Base-by-base conservation (phyloP, 75 land plant species). In the Picea glauca region DNA sequence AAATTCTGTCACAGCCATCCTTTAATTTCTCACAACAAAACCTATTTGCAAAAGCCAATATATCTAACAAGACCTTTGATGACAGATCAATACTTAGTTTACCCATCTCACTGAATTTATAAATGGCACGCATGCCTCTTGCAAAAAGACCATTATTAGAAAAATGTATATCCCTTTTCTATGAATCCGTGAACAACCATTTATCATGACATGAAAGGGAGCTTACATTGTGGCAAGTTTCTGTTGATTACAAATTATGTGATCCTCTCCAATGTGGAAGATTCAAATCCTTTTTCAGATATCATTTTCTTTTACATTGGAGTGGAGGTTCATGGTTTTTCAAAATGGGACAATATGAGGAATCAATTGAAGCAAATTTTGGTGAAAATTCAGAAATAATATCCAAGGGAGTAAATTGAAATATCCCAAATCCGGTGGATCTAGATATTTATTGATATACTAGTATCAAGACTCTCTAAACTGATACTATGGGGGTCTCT, bases 171-270 rank as follows among this genome's bases (percentile, higher is more conserved):
- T 87, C 90, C 43, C 89, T 85, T 50, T 58, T 62, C 76, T 70
- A 78, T 26, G 99, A 87, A 78, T 98, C 99, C 35, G 87, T 84
- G 78, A 95, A 72, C 84, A 80, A 11, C 99, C 99, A 85, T 93
- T 93, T 23, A 98, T 90, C 99, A 98, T 98, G 21, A 98, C 87
- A 83, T 90, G 68, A 80, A 98, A 98, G 15, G 99, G 94, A 66
- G 85, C 67, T 23, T 96, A 95, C 32, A 98, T 78, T 18, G 79
- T 77, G 38, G 99, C 94, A 26, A 98, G 86, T 73, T 84, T 88
- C 81, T 88, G 91, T 76, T 98, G 85, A 78, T 89, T 84, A 84
- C 99, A 98, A 4, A 74, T 73, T 23, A 98, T 90, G 66, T 79
- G 80, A 31, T 91, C 96, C 40, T 73, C 85, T 65, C 85, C 90